Evolutionary conservation across 1,139 yeast species (phyloP), one percentile per base, ranked within the genome.

Genomic region (Blastobotrys buckinghamii): DNA sequence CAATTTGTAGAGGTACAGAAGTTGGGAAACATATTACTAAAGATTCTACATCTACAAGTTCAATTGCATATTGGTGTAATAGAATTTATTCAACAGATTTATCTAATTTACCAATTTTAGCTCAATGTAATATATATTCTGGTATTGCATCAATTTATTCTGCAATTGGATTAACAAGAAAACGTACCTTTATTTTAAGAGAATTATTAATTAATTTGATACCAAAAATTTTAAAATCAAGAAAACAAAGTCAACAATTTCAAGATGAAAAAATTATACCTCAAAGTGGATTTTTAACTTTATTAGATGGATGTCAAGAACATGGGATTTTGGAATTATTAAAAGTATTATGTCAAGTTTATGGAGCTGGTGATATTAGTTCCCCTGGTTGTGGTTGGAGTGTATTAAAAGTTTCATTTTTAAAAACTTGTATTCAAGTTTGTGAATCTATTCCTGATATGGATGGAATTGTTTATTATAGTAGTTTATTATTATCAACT

Each of bases 121-220:
- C 60, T 9, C 65, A 64, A 37, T 59, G 63, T 44, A 62, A 78
- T 44, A 74, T 89, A 0, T 84, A 82, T 62, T 74, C 83, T 17
- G 76, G 84, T 0, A 67, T 90, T 53, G 86, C 95, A 0, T 65
- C 80, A 4, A 68, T 85, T 1, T 88, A 84, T 62, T 72, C 79
- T 2, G 77, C 76, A 37, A 71, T 89, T 48, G 81, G 82, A 0
- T 73, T 84, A 60, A 55, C 63, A 9, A 72, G 97, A 54, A 89
- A 89, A 57, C 74, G 82, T 53, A 81, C 88, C 0, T 81, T 90
- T 55, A 75, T 85, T 30, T 64, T 88, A 10, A 73, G 92, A 38
- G 77, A 81, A 9, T 65, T 86, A 33, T 63, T 86, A 27, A 72
- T 75, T 6, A 72, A 77, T 16, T 24, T 50, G 27, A 36, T 50